These are phyloP conservation scores for Talaromyces proteolyticus DNA, from an alignment of 495 filamentous ascomycete species.

Conservation along the genomic window DNA sequence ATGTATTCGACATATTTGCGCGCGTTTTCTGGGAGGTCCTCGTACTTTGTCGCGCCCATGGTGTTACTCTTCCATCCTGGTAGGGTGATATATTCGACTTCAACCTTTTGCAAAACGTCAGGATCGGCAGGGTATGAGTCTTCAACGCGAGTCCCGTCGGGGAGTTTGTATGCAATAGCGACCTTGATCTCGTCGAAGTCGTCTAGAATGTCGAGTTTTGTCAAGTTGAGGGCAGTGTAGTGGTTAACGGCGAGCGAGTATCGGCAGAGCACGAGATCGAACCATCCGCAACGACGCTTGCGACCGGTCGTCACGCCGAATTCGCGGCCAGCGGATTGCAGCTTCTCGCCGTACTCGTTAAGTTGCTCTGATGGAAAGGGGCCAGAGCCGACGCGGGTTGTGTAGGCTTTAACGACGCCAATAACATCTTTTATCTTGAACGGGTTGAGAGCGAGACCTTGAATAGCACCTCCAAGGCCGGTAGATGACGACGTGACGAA, in stretches of 20 bases:
- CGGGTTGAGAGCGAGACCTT: slow-evolving; percentile 53
- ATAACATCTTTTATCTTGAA: slow-evolving; percentile 55
- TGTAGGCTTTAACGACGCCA: slow-evolving; percentile 83
- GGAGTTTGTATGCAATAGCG: slow-evolving; percentile 61
- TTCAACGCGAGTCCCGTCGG: slow-evolving; percentile 45
- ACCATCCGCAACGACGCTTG: slow-evolving; percentile 79
- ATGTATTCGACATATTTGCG: slow-evolving; percentile 71
- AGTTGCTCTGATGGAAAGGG: slow-evolving; percentile 81
- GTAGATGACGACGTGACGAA: slow-evolving; percentile 79
- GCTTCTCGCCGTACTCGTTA: slow-evolving; percentile 56
- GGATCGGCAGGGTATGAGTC: slow-evolving; percentile 64
- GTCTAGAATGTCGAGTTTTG: slow-evolving; percentile 85
- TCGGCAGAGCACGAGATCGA: slow-evolving; percentile 81
- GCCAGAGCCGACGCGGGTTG: slow-evolving; percentile 70
- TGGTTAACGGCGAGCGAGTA: slow-evolving; percentile 68
- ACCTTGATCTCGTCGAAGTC: slow-evolving; percentile 77
- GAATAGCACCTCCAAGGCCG: slow-evolving; percentile 69
- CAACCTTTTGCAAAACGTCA: slow-evolving; percentile 50
- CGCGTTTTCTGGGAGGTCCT: slow-evolving; percentile 70
- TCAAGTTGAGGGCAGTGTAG: slow-evolving; percentile 76
- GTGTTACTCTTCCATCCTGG: slow-evolving; percentile 74
- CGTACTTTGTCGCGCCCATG: slow-evolving; percentile 52
- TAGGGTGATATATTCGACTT: slow-evolving; percentile 65
- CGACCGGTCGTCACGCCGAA: slow-evolving; percentile 83
- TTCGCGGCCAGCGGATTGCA: slow-evolving; percentile 59